Conservation (phyloP, 2,329 filamentous ascomycete species). For the Cercospora sp. region DNA sequence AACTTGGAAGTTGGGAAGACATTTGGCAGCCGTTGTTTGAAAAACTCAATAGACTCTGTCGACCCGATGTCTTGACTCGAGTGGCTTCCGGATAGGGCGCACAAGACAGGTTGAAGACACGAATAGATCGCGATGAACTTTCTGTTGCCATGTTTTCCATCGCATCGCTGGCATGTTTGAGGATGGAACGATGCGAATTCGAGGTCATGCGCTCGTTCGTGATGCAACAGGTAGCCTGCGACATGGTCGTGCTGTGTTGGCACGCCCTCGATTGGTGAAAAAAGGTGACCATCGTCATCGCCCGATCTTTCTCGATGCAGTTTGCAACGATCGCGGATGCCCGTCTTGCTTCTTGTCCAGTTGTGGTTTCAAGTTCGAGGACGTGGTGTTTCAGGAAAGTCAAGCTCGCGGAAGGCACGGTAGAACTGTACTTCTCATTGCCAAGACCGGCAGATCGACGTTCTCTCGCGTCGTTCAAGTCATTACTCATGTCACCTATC, state of each 20-base stretch:
- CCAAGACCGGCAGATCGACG: not conserved
- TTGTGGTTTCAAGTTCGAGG: not conserved
- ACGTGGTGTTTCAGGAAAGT: conserved; percentile 5
- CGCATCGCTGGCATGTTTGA: not conserved
- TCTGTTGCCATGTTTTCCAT: not conserved
- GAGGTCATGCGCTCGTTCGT: not conserved
- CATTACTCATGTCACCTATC: not conserved
- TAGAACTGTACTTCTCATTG: not conserved
- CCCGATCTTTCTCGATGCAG: not conserved
- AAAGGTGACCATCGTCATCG: not conserved
- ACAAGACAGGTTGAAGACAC: not conserved
- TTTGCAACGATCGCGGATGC: not conserved
- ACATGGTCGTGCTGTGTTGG: not conserved
- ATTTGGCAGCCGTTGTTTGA: not conserved
- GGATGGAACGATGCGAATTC: not conserved
- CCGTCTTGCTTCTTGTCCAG: not conserved
- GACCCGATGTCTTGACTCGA: conserved; percentile 3
- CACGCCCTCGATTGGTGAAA: not conserved
- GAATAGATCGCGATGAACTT: not conserved
- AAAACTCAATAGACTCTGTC: not conserved
- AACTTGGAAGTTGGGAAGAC: not conserved
- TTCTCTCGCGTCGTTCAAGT: not conserved
- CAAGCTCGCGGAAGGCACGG: not conserved
- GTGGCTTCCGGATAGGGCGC: not conserved
- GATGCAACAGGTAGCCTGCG: not conserved